A percentile compares a stretch with the other conserved stretches of the same genome.
Evolutionary conservation across 192 early-diverging fungal species (phyloP).

Genomic region (Podila epicladia): DNA sequence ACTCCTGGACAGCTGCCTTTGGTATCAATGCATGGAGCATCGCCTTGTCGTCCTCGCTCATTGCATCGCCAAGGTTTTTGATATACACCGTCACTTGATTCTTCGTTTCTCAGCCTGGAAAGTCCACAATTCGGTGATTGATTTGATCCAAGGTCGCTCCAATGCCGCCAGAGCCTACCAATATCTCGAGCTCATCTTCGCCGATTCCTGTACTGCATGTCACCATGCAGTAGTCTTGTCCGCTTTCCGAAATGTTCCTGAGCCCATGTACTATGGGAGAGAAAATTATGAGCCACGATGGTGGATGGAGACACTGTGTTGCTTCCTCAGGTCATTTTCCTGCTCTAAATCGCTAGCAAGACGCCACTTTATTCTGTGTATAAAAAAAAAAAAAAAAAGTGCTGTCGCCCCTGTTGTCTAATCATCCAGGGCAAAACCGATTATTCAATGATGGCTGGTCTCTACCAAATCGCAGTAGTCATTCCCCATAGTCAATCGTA

Average conservation of each 20-base stretch:
- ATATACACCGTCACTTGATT: slow-evolving; percentile 33
- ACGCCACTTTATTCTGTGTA: too few species aligned
- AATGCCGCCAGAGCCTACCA: slow-evolving; percentile 34
- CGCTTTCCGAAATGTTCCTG: not conserved
- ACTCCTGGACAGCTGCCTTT: slow-evolving; percentile 30
- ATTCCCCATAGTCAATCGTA: too few species aligned
- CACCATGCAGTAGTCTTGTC: not conserved
- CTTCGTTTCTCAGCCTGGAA: slow-evolving; percentile 41
- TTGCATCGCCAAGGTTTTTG: slow-evolving; percentile 38
- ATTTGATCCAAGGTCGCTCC: slow-evolving; percentile 22
- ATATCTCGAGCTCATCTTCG: not conserved
- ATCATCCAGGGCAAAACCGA: too few species aligned
- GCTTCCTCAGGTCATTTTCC: too few species aligned
- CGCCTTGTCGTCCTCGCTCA: slow-evolving; percentile 27
- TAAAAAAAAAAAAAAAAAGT: too few species aligned
- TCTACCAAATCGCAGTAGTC: too few species aligned
- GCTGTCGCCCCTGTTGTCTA: too few species aligned
- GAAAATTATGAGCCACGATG: too few species aligned
- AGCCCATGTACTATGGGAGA: not conserved
- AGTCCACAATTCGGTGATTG: slow-evolving; percentile 31
- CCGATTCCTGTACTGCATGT: not conserved
- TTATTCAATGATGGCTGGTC: too few species aligned
- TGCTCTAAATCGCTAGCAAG: too few species aligned
- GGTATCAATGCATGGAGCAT: slow-evolving; percentile 32
- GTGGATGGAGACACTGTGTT: too few species aligned